These are phyloP conservation scores for Microstegium vimineum DNA, from an alignment of 176 grass and related monocot species.

Conservation along the genomic window DNA sequence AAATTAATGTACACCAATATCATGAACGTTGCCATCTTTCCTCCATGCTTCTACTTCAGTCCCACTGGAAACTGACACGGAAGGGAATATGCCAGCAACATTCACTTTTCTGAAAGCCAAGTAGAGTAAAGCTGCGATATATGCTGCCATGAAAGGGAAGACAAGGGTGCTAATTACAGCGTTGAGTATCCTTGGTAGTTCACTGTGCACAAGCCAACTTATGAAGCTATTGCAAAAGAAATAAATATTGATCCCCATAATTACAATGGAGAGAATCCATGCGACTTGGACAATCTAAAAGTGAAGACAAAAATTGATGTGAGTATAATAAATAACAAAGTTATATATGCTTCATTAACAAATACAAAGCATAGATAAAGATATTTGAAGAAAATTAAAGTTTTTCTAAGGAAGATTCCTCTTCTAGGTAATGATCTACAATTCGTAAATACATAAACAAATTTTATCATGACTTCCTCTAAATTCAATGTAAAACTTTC, in stretches of 20 bases:
- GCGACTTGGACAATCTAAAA: slow-evolving; percentile 55
- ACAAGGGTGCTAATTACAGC: slow-evolving; percentile 51
- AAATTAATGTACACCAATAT: not conserved
- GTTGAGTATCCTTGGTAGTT: slow-evolving; percentile 41
- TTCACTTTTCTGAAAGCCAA: slow-evolving; percentile 51
- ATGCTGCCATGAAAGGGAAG: slow-evolving; percentile 68
- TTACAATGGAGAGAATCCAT: slow-evolving; percentile 49
- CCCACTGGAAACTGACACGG: slow-evolving; percentile 11
- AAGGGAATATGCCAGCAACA: not conserved
- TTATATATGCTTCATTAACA: not conserved
- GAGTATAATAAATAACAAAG: not conserved
- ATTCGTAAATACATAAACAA: not conserved
- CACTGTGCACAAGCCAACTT: slow-evolving; percentile 46
- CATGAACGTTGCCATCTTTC: slow-evolving; percentile 2
- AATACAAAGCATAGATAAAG: not conserved
- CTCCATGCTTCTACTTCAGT: slow-evolving; percentile 13
- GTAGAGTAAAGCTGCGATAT: slow-evolving; percentile 54
- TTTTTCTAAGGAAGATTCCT: not conserved
- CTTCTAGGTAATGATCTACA: not conserved
- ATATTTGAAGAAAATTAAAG: not conserved
- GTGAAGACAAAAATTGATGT: slow-evolving; percentile 13
- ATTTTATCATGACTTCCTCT: not conserved
- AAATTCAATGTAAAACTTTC: not conserved
- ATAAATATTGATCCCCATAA: slow-evolving; percentile 68
- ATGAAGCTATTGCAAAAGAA: slow-evolving; percentile 61